Evolutionary conservation across 73 alveolate species (phyloP).

Genomic region (Urostyla sp.): DNA sequence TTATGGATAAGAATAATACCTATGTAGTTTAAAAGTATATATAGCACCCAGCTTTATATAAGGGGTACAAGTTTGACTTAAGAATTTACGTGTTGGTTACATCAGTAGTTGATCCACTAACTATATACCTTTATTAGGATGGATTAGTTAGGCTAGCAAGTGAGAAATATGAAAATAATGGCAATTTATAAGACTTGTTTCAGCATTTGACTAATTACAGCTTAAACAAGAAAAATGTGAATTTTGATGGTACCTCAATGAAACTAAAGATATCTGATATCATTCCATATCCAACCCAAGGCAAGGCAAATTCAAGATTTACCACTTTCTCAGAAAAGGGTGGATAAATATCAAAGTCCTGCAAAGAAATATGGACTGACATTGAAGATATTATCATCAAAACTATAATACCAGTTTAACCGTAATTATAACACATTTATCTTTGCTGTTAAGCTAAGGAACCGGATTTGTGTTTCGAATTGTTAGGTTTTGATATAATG

Average conservation of each 20-base stretch:
- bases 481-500: constrained; percentile 77
- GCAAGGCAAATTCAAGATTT: constrained; percentile 17
- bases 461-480: constrained; percentile 57
- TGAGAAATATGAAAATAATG: constrained; percentile 66
- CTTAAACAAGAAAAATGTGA: constrained; percentile 61
- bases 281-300: constrained; percentile 58
- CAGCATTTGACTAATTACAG: constrained; percentile 78
- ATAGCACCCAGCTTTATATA: constrained; percentile 58
- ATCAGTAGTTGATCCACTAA: constrained; percentile 77
- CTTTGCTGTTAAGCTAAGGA: constrained; percentile 67
- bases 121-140: constrained; percentile 86
- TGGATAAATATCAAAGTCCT: background rate
- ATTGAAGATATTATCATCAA: constrained; percentile 77
- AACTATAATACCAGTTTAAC: constrained; percentile 74
- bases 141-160: constrained; percentile 90
- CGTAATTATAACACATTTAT: constrained; percentile 70
- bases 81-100: constrained; percentile 70
- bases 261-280: constrained; percentile 20
- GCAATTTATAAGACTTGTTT: constrained; percentile 21
- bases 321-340: constrained; percentile 6
- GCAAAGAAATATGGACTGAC: constrained; percentile 50
- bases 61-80: constrained; percentile 70
- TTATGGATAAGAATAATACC: constrained; percentile 18
- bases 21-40: constrained; percentile 66
- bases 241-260: constrained; percentile 44